Conservation (phyloP, 2,329 filamentous ascomycete genomes). For the Microcyclosporella mali region DNA sequence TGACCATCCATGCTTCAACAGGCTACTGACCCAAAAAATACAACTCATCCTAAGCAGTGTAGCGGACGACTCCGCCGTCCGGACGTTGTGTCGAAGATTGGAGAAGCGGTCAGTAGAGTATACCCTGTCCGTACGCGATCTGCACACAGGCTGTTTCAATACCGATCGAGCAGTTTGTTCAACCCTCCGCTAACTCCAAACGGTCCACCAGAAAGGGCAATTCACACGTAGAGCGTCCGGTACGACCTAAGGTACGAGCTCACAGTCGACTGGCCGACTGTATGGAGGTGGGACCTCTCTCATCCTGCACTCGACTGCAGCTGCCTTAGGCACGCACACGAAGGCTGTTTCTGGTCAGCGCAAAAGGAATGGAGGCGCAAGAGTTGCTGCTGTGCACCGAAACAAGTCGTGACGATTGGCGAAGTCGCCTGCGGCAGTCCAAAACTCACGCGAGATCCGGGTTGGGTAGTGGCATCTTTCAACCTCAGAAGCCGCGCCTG, state of each 20-base stretch:
- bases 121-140: constrained; percentile 12
- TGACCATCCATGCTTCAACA: constrained; percentile 6
- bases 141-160: constrained; percentile 27
- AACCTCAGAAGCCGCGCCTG: constrained; percentile 12
- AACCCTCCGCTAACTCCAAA: constrained; percentile 10
- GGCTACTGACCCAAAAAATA: constrained; percentile 10
- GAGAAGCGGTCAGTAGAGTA: constrained; percentile 23
- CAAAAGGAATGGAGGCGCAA: constrained; percentile 13
- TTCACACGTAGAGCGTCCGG: constrained; percentile 6
- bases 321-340: constrained; percentile 18
- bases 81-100: constrained; percentile 13
- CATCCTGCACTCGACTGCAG: constrained; percentile 12
- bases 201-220: too few species aligned
- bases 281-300: constrained; percentile 8
- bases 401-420: constrained; percentile 9
- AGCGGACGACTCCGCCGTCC: constrained; percentile 2
- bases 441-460: constrained; percentile 15
- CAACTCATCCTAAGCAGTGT: constrained; percentile 12
- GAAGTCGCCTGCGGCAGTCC: constrained; percentile 12
- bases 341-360: constrained; percentile 6
- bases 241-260: constrained; percentile 4
- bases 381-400: constrained; percentile 10
- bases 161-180: constrained; percentile 25
- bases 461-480: constrained; percentile 17
- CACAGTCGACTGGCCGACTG: constrained; percentile 6